Base-by-base conservation (phyloP, 148 eudicot genomes). In the Oxyria digyna region DNA sequence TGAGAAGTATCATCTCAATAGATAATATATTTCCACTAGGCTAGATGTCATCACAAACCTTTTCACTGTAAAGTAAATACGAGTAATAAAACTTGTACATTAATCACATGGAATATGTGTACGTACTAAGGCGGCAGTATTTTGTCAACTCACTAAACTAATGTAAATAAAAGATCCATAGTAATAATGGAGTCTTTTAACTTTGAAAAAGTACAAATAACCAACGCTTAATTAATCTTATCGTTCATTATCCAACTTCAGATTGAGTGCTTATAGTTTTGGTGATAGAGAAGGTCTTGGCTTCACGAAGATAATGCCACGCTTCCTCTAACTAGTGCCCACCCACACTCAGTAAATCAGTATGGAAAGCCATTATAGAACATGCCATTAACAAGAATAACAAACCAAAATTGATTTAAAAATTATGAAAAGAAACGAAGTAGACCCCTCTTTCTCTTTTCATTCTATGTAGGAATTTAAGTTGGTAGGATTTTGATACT, bases 251-350 rank as follows among this genome's bases (percentile, higher is more conserved):
- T 54, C 15, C 62, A 54, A 11, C 31, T 54, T 52, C 6, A 54
- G 31, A 54, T 14, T 54, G 62, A 8, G 38, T 46, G 13, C 10
- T 54, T 20, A 14, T 23, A 21, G 59, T 52, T 1, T 52, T 23
- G 0, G 7, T 52, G 6, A 54, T 49, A 4, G 17, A 21, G 55
- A 49, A 18, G 8, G 55, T 7, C 9, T 21, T 45, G 50, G 50
- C 21, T 46, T 46, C 15, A 54, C 31, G 13, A 29, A 54, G 31
- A 54, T 23, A 54, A 10, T 24, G 62, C 62, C 62, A 54, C 62
- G 62, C 62, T 54, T 54, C 62, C 62, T 54, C 62, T 54, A 11
- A 52, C 29, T 15, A 54, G 57, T 54, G 62, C 23, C 31, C 15
- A 54, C 62, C 31, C n/a, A n/a, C n/a, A n/a, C n/a, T n/a, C n/a